Conservation (phyloP, 768 basidiomycete genomes). For the Amanita brunnescens region DNA sequence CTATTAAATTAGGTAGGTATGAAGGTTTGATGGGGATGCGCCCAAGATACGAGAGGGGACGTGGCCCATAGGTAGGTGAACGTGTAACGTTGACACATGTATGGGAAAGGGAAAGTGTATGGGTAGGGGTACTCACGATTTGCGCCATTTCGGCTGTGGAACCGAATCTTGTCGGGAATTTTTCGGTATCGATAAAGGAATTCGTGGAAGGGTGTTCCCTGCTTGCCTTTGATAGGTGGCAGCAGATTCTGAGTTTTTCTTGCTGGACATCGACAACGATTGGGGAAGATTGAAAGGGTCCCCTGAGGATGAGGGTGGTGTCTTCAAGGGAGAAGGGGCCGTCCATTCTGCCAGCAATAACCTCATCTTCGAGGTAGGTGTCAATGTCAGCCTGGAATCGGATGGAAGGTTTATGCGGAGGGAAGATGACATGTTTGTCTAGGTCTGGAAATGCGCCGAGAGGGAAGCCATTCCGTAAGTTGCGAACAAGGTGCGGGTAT, state of each 20-base stretch:
- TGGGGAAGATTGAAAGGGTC: conserved; percentile 22
- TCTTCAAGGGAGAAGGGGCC: conserved; percentile 16
- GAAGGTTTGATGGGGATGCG: too few relatives aligned
- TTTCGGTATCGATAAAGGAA: conserved; percentile 11
- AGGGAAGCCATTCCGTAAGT: conserved; percentile 16
- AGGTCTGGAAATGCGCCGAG: conserved; percentile 17
- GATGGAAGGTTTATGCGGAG: conserved; percentile 14
- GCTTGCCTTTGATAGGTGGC: conserved; percentile 15
- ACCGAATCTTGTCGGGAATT: conserved; percentile 14
- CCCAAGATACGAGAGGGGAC: too few relatives aligned
- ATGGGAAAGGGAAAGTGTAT: background rate
- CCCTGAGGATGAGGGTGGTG: conserved; percentile 16
- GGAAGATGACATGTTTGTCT: conserved; percentile 12
- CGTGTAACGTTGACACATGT: background rate
- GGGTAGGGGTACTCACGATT: conserved; percentile 10
- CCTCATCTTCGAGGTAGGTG: conserved; percentile 13
- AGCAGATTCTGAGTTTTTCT: conserved; percentile 14
- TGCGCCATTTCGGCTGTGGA: conserved; percentile 8
- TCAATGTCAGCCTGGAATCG: conserved; percentile 7
- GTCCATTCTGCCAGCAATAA: conserved; percentile 10
- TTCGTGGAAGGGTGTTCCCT: conserved; percentile 8
- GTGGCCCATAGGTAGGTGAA: background rate
- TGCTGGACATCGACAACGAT: conserved; percentile 15
- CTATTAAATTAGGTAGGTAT: too few relatives aligned
- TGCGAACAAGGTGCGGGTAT: conserved; percentile 14